A percentile compares a stretch with the other conserved stretches of the same genome.
Conservation (phyloP, 2,329 filamentous ascomycete genomes). For the Colletotrichum sp. region DNA sequence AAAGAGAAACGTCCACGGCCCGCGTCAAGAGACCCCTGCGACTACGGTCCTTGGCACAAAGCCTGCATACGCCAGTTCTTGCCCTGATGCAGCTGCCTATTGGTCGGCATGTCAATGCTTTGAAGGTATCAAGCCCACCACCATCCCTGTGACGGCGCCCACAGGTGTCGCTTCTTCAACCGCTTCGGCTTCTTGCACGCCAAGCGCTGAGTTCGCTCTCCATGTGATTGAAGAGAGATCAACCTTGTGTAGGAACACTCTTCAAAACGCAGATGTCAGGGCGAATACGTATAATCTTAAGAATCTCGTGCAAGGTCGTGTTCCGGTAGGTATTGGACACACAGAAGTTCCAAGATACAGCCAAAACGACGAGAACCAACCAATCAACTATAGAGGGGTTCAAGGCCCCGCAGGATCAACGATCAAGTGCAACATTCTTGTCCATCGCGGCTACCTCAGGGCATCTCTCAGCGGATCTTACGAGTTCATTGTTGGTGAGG, state of each 20-base stretch:
- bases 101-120: constrained; percentile 26
- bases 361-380: background rate
- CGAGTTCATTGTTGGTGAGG: background rate
- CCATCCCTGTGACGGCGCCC: constrained; percentile 4
- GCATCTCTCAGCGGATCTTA: background rate
- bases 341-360: background rate
- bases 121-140: constrained; percentile 15
- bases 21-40: background rate
- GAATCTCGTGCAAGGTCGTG: background rate
- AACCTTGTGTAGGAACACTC: background rate
- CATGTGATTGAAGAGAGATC: background rate
- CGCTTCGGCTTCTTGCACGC: background rate
- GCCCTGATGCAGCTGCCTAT: constrained; percentile 16
- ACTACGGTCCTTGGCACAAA: background rate
- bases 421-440: background rate
- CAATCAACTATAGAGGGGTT: background rate
- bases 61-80: constrained; percentile 22
- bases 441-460: constrained; percentile 5
- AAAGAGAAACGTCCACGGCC: background rate
- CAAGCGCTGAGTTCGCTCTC: constrained; percentile 10
- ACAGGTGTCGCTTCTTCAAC: background rate
- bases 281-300: background rate
- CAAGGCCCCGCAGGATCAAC: background rate
- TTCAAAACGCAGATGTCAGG: background rate
- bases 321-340: background rate